Conservation (phyloP, 345 rosid species). For the Camelina laxa region DNA sequence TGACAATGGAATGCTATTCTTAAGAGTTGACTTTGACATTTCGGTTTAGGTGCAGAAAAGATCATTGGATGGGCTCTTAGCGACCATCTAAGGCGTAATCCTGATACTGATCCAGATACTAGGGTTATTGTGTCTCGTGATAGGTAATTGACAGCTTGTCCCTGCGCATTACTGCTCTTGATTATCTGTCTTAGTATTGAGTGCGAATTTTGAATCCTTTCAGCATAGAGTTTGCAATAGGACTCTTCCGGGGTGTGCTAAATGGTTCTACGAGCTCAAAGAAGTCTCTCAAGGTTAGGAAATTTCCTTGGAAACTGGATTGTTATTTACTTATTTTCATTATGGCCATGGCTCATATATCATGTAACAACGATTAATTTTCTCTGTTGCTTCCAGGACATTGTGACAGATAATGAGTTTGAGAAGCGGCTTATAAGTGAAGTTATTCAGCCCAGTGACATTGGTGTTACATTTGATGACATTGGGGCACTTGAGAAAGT, state of each 20-base stretch:
- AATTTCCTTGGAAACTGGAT: slow-evolving; percentile 5
- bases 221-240: slow-evolving; percentile 81
- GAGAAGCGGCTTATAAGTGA: slow-evolving; percentile 7
- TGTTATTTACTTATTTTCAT: slow-evolving; percentile 13
- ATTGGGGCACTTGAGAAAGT: slow-evolving; percentile 15
- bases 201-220: slow-evolving; percentile 41
- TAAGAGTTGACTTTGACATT: slow-evolving; percentile 4
- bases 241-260: slow-evolving; percentile 64
- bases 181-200: slow-evolving; percentile 12
- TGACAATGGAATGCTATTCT: slow-evolving; percentile 10
- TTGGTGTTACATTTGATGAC: slow-evolving; percentile 20
- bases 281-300: slow-evolving; percentile 75
- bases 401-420: slow-evolving; percentile 6
- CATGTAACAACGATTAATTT: slow-evolving; percentile 3
- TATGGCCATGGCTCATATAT: neutral
- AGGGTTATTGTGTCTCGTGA: slow-evolving; percentile 68
- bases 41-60: slow-evolving; percentile 78
- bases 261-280: slow-evolving; percentile 80
- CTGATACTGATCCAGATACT: slow-evolving; percentile 56
- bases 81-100: slow-evolving; percentile 76
- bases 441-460: slow-evolving; percentile 12
- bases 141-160: slow-evolving; percentile 57
- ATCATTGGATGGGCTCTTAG: slow-evolving; percentile 86
- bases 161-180: slow-evolving; percentile 1
- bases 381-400: slow-evolving; percentile 10